These are phyloP conservation scores for Cymodocea nodosa DNA, from an alignment of 116 monocot genomes.

Conservation along the genomic window DNA sequence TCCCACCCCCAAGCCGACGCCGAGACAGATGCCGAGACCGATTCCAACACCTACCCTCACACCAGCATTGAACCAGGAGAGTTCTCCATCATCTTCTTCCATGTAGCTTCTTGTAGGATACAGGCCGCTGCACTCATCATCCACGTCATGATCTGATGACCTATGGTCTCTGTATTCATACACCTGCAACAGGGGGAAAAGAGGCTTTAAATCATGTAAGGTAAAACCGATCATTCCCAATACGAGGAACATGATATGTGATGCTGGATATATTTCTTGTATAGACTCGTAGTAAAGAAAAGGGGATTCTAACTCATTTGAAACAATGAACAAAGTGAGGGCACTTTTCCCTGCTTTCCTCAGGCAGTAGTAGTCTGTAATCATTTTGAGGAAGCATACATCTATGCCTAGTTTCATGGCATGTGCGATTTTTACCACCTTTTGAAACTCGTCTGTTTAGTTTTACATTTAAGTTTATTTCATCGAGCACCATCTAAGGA, in stretches of 20 bases:
- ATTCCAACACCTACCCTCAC: constrained; percentile 69
- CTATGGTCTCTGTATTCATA: background rate
- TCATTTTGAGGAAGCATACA: too few relatives aligned
- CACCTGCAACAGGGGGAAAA: background rate
- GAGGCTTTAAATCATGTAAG: background rate
- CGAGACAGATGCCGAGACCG: constrained; percentile 49
- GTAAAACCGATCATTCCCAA: background rate
- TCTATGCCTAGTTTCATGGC: too few relatives aligned
- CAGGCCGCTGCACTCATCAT: constrained; percentile 6
- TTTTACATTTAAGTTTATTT: too few relatives aligned
- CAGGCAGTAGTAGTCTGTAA: too few relatives aligned
- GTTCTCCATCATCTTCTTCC: constrained; percentile 28
- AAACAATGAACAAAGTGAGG: too few relatives aligned
- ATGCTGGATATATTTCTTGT: background rate
- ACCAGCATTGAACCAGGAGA: constrained; percentile 75
- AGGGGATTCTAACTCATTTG: too few relatives aligned
- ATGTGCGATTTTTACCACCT: too few relatives aligned
- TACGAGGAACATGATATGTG: background rate
- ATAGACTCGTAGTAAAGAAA: too few relatives aligned
- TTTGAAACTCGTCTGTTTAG: too few relatives aligned
- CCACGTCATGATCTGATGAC: background rate
- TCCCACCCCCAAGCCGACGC: constrained; percentile 44
- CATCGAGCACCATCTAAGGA: too few relatives aligned
- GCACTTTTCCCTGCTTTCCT: too few relatives aligned
- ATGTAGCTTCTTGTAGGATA: background rate